phyloP scores from a whole-genome alignment of 768 basidiomycete genomes.

The Ramaria sp. region DNA sequence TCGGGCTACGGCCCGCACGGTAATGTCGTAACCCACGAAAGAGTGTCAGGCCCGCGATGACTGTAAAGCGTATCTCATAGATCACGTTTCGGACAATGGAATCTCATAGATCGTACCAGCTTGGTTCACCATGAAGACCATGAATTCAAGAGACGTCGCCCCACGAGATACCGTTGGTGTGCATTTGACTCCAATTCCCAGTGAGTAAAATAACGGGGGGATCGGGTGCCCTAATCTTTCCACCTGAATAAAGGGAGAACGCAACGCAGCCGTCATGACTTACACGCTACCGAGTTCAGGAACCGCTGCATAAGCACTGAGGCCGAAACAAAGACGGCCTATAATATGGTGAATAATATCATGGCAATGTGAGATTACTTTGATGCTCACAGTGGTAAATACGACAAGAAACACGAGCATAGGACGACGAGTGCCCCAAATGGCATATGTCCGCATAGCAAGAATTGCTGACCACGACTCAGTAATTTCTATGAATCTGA shows the following conservation, averaged over 20 bases:
- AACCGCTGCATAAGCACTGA: background rate
- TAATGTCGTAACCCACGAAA: conserved; percentile 2
- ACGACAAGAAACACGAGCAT: conserved; percentile 4
- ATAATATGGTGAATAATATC: too few species aligned
- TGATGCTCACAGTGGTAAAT: background rate
- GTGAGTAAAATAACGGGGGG: background rate
- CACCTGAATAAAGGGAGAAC: background rate
- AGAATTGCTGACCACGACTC: background rate
- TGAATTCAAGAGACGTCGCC: background rate
- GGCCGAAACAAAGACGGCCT: background rate
- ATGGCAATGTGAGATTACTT: too few species aligned
- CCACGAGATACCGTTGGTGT: background rate
- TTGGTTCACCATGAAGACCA: conserved; percentile 8
- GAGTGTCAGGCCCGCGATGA: background rate
- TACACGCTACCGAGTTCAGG: conserved; percentile 1
- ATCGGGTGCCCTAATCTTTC: background rate
- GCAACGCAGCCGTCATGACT: background rate
- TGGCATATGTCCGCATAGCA: conserved; percentile 4
- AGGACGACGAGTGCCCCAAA: background rate
- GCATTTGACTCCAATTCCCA: background rate
- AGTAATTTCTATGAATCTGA: background rate
- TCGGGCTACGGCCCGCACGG: background rate
- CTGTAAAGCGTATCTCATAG: background rate
- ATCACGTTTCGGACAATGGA: background rate
- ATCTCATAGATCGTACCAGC: background rate